Conservation (phyloP, 2,329 filamentous ascomycete species). For the Penicillium sp. region DNA sequence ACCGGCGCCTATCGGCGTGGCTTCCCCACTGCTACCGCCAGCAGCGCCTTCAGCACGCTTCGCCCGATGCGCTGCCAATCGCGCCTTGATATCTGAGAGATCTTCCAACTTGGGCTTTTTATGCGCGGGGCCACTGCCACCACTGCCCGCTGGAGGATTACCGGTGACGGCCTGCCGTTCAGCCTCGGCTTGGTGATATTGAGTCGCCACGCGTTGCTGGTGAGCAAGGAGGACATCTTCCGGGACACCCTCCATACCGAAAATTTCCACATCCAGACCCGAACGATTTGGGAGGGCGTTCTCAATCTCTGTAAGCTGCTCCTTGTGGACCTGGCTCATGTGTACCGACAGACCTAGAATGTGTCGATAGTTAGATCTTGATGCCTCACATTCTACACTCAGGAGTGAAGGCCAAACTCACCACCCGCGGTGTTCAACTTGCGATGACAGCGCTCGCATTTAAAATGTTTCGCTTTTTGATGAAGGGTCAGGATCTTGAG, state of each 20-base stretch:
- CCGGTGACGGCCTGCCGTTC: slow-evolving; percentile 76
- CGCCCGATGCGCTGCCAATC: slow-evolving; percentile 70
- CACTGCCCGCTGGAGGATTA: slow-evolving; percentile 66
- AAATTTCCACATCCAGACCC: slow-evolving; percentile 87
- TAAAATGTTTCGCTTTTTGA: slow-evolving; percentile 99
- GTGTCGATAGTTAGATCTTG: slow-evolving; percentile 1
- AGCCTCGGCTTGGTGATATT: slow-evolving; percentile 78
- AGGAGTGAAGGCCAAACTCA: slow-evolving; percentile 39
- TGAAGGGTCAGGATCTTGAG: slow-evolving; percentile 93
- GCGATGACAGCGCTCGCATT: slow-evolving; percentile 84
- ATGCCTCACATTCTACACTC: not conserved
- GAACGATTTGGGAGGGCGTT: slow-evolving; percentile 85
- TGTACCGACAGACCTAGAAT: slow-evolving; percentile 79
- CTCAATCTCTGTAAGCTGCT: slow-evolving; percentile 77
- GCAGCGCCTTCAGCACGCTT: slow-evolving; percentile 56
- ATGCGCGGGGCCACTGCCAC: slow-evolving; percentile 37
- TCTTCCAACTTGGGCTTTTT: slow-evolving; percentile 69
- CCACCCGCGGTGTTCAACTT: slow-evolving; percentile 91
- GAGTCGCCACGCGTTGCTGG: slow-evolving; percentile 76
- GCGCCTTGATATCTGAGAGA: slow-evolving; percentile 69
- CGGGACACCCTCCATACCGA: slow-evolving; percentile 95
- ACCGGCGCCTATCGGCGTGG: slow-evolving; percentile 48
- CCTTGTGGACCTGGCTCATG: slow-evolving; percentile 98
- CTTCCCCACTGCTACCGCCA: slow-evolving; percentile 52
- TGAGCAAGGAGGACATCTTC: slow-evolving; percentile 77